These are phyloP conservation scores for Lachancea cidri DNA, from an alignment of 805 yeast species.

Conservation along the genomic window DNA sequence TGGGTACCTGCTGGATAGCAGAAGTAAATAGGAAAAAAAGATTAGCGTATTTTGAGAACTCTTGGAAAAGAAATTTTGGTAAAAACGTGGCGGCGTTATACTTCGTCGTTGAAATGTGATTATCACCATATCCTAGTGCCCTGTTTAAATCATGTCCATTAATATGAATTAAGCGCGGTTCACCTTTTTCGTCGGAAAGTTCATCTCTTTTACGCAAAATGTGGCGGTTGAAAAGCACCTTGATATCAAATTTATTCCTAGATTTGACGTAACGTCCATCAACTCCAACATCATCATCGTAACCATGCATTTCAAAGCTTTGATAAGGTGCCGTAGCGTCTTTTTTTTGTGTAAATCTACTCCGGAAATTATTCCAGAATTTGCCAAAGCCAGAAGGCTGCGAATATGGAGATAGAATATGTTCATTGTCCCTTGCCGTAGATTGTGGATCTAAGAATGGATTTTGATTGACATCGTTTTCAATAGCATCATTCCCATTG, in stretches of 20 bases:
- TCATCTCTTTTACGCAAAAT: constrained; percentile 29
- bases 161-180: constrained; percentile 62
- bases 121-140: constrained; percentile 58
- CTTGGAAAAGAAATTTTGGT: constrained; percentile 94
- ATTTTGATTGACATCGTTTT: constrained; percentile 34
- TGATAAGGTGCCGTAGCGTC: constrained; percentile 10
- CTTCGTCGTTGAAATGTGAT: constrained; percentile 91
- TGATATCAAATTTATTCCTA: constrained; percentile 35
- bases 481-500: constrained; percentile 27
- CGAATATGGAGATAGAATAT: constrained; percentile 2
- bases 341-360: constrained; percentile 13
- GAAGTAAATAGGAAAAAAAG: constrained; percentile 90
- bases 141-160: constrained; percentile 57
- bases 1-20: constrained; percentile 92
- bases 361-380: constrained; percentile 15
- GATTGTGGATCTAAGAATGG: constrained; percentile 19
- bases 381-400: constrained; percentile 18
- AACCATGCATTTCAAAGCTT: constrained; percentile 30
- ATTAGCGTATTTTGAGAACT: constrained; percentile 95
- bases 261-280: constrained; percentile 30
- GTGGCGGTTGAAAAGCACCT: constrained; percentile 34
- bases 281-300: constrained; percentile 19
- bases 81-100: constrained; percentile 89
- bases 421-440: neutral
- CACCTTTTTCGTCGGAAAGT: constrained; percentile 19